These are phyloP conservation scores for Melampsora larici-populina DNA, from an alignment of 1,284 basidiomycete genomes.

Conservation along the genomic window DNA sequence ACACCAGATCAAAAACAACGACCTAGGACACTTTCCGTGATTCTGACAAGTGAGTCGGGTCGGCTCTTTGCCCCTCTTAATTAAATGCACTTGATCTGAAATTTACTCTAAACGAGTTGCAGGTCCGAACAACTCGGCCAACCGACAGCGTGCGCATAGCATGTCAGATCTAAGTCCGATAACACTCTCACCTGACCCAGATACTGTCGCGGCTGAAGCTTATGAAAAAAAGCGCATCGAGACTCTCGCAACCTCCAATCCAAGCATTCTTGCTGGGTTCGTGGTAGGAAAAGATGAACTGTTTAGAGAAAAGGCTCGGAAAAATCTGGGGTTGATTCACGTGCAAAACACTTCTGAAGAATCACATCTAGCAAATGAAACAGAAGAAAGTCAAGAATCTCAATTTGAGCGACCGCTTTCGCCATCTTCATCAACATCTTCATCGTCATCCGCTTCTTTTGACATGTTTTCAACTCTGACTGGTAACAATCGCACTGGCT, in stretches of 20 bases:
- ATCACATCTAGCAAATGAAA: neutral
- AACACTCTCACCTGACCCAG: neutral
- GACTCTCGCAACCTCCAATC: slow-evolving; percentile 45
- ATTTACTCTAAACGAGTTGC: neutral
- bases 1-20: slow-evolving; percentile 7
- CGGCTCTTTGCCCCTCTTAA: neutral
- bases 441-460: slow-evolving; percentile 17
- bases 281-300: slow-evolving; percentile 52
- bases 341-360: neutral
- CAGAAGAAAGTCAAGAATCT: slow-evolving; percentile 1
- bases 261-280: slow-evolving; percentile 49
- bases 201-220: neutral
- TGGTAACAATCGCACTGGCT: neutral
- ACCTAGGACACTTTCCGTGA: neutral
- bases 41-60: neutral
- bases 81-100: neutral
- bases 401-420: neutral
- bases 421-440: neutral
- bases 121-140: neutral
- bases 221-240: slow-evolving; percentile 8
- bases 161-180: slow-evolving; percentile 23
- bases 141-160: slow-evolving; percentile 22
- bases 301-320: slow-evolving; percentile 10
- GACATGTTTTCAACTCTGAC: neutral
- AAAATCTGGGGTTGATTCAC: slow-evolving; percentile 8